Evolutionary conservation across 257 asterid species (phyloP), one percentile per base, ranked within the genome.

Genomic region (Penstemon newberryi): DNA sequence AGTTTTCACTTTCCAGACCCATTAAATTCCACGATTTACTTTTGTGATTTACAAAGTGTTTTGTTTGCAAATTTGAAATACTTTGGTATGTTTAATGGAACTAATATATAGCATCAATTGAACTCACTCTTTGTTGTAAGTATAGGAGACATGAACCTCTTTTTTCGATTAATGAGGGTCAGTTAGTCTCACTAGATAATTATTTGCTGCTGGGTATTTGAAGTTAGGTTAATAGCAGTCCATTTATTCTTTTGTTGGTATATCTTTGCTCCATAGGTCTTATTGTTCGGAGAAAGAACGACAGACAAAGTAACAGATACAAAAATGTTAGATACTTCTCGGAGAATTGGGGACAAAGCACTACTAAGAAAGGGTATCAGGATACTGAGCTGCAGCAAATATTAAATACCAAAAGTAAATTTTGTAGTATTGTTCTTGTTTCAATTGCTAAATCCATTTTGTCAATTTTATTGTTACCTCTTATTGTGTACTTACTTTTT

Each of bases 361-460:
- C 53, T 18, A 13, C 18, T 52, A 0, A 66, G 46, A 42, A 52
- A 6, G 62, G 51, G 19, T 12, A 66, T 57, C 33, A 1, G 25
- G 63, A 53, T 3, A 52, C 54, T 10, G 62, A 42, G 9, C 63
- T 54, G 50, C 66, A 0, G 60, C 66, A 9, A 47, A n/a, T 25
- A 38, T 9, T 44, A 58, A 3, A 7, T 37, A 7, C 10, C 25
- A 69, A 59, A 47, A 15, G 60, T 69, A 59, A 47, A 47, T 59
- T 45, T 60, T 37, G n/a, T 62, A 25, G 33, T 25, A 25, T n/a
- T 9, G 47, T 66, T 69, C 73, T 68, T 69, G 60, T 38, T 49
- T 69, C 52, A 25, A 25, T 25, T 25, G n/a, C 18, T 69, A 9
- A 57, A 37, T 50, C 41, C 43, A 38, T 47, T 46, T 44, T 33